Base-by-base conservation (phyloP, 306 rosid genomes). In the Rosa chinensis region DNA sequence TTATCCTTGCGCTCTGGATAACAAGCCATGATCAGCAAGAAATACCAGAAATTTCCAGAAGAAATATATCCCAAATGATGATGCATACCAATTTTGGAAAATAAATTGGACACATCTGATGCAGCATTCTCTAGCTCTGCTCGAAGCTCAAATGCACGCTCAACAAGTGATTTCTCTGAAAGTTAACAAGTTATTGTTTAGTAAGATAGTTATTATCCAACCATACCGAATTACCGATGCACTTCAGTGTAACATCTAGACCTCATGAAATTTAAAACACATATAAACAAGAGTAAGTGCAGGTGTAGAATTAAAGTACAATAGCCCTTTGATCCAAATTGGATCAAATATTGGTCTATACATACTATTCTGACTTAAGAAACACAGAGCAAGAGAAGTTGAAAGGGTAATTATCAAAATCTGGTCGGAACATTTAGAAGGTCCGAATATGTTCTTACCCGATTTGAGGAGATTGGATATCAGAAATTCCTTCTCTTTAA, bases 101-200 rank as follows among this genome's bases (percentile, higher is more conserved):
- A 96, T 82, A 96, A 86, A 81, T 87, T 86, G 55, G 97, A 84
- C 76, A 93, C 99, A 87, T 92, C 98, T 16, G 98, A 92, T 73
- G 98, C 97, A 61, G 97, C 99, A 87, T 90, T 91, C 87, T 96
- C 98, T 8, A 96, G 91, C 91, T 96, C 99, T 72, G 90, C 86
- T 79, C 96, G 89, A 70, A 96, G 89, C 79, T 93, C 99, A 87
- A 93, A 82, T 73, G 98, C 94, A 74, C 79, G 92, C 78, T 93
- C 98, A 75, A 90, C 88, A 49, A 96, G 98, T 75, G 92, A 87
- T 86, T 86, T 96, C 89, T 96, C 99, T 96, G 88, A 49, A 80
- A 84, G 16, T 68, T 56, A 71, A 64, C 53, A 32, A 71, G 37
- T 20, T 32, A 43, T 43, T 43, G 1, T 56, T 25, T 45, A 10